Base-by-base conservation (phyloP, 108 stramenopile species). In the Craspedostauros australis region DNA sequence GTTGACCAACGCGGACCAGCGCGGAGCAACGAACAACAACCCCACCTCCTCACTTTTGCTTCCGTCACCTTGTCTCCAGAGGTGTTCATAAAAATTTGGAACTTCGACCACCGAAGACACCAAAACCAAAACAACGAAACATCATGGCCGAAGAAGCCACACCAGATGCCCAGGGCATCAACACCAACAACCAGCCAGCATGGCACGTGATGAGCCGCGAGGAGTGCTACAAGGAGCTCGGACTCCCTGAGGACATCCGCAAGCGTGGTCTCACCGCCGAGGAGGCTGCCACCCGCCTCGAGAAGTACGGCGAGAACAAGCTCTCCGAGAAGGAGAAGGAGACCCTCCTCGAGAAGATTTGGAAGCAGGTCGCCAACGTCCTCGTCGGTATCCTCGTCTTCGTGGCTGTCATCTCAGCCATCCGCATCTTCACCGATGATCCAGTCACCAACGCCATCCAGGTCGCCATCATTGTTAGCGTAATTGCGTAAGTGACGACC, bases 301-400 rank as follows among this genome's bases (percentile, higher is more conserved):
- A 48, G 7, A 58, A 66, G 21, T 88, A 77, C 66, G 86, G 86
- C 11, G 68, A 54, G n/a, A 88, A 88, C 78, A 50, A 82, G 54
- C 62, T 88, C 48, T 77, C 77, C 22, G 86, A 80, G 48, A 76
- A 73, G 55, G 69, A 73, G 30, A 76, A 80, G 59, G 60, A 62
- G 46, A 82, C 80, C 27, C 72, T 88, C 4, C 67, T 73, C 46
- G 60, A 84, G 50, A 73, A 76, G 31, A 88, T 88, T 50, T 88
- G 82, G 82, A 61, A 77, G 22, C 87, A 88, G 43, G 78, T 88
- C 43, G 69, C 62, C 62, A 88, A 88, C 49, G 79, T 88, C 2
- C 72, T 88, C 28, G 87, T 88, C 6, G 70, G 76, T 36, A 84
- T 88, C 38, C 77, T 88, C 31, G 64, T 84, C 15, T 60, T 75